Evolutionary conservation across 176 grass and related monocot species (phyloP), one percentile per base, ranked within the genome.

Genomic region (Aegilops sharonensis): DNA sequence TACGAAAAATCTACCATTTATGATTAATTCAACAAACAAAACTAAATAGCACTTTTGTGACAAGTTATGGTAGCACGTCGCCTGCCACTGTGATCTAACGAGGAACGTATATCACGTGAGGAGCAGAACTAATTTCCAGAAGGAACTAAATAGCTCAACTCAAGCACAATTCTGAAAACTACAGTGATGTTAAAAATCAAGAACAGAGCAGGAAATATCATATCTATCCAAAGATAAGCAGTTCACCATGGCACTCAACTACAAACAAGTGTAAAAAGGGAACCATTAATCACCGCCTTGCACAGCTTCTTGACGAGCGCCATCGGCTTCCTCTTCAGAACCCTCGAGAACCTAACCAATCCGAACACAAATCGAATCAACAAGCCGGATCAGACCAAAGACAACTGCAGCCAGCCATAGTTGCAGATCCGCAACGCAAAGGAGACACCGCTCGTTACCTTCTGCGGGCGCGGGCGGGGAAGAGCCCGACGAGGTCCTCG

Each of bases 321-420:
- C 95, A 98, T 95, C 7, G 95, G 95, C 92, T 95, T 98, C 92
- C 95, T 91, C 92, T 98, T 98, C 63, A 97, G 85, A 60, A 92
- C 95, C 80, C 95, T 93, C 85, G 90, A 85, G 79, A 98, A 98
- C 95, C 95, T 98, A 71, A 25, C 23, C 11, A 68, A 81, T 56
- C 14, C 12, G 17, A 24, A 0, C 15, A 42, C 39, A 75, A 70
- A 20, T 11, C 34, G n/a, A 20, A 37, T 45, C 29, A 56, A 24
- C 43, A 59, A 4, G 71, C 32, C 34, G 71, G 21, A 84, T 77
- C 39, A 75, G 31, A 80, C 10, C 5, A 60, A 36, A 36, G 35
- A 8, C 6, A 42, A 2, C 8, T 4, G 14, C 8, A 52, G 11
- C 18, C 15, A 21, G 14, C 13, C 1, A 32, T 9, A n/a, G 25